Evolutionary conservation across 352 stramenopile species (phyloP), one percentile per base, ranked within the genome.

Genomic region (Phytophthora aleatoria): DNA sequence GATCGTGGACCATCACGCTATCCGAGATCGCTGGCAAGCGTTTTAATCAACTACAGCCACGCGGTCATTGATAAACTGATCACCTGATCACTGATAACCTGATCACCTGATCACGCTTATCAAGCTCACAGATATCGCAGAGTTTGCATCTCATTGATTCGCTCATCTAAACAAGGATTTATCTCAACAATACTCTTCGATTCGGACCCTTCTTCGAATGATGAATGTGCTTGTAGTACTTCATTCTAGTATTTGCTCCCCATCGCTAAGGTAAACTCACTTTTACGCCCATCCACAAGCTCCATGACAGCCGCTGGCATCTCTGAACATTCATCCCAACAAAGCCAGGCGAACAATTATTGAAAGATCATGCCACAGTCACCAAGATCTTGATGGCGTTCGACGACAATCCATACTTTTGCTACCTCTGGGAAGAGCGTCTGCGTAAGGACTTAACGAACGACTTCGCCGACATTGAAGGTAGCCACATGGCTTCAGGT

Each of bases 341-440:
- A 0, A 15, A 15, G 27, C 26, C 26, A n/a, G 10, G 4, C 39
- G n/a, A 45, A 26, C 39, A 4, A 47, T 36, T 5, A 59, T 71
- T 35, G 9, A 16, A 26, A 50, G 59, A 73, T 16, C 59, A 69
- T 45, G 59, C 65, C 15, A 26, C 33, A 8, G 43, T 65, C 39
- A 69, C 50, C 41, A 73, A 73, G 48, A 55, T 73, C 13, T 59
- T 59, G 8, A 50, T 42, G 50, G 49, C 24, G 3, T 50, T 71
- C n/a, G 58, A 68, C 26, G 35, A 64, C 15, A 68, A 72, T 53
- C 20, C 20, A 7, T 20, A 72, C 1, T 68, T 43, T 20, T 58
- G 52, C 15, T 64, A 64, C 35, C 43, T 64, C 7, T 72, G 64
- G 64, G 58, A 68, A 39, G 57, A 72, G 16, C 57, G 51, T n/a